phyloP scores from a whole-genome alignment of 1,284 basidiomycete genomes.

The Cryptococcus sp. region DNA sequence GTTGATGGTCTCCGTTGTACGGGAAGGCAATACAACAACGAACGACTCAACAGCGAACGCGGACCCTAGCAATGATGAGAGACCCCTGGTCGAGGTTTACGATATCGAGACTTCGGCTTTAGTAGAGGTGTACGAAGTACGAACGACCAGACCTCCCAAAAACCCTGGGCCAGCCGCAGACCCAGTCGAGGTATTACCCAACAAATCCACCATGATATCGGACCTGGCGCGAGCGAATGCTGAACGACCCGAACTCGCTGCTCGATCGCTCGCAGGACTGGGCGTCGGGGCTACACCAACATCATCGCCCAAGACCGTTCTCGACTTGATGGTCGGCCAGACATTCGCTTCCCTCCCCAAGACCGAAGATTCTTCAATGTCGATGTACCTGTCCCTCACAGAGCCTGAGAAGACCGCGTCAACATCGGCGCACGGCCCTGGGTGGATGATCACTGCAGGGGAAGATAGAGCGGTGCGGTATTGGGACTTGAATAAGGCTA shows the following conservation, averaged over 20 bases:
- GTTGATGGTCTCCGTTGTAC: constrained; percentile 69
- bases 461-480: constrained; percentile 50
- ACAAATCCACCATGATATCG: constrained; percentile 34
- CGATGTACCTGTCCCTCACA: constrained; percentile 19
- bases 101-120: constrained; percentile 52
- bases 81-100: constrained; percentile 46
- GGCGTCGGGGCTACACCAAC: constrained; percentile 5
- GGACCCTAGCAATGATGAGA: constrained; percentile 7
- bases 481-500: constrained; percentile 42
- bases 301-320: constrained; percentile 19
- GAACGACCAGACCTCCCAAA: constrained; percentile 27
- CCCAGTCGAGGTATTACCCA: constrained; percentile 24
- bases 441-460: constrained; percentile 48
- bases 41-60: background rate
- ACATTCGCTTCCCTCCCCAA: constrained; percentile 30
- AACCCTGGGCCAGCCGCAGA: constrained; percentile 6
- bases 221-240: constrained; percentile 25
- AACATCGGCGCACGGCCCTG: constrained; percentile 15
- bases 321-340: constrained; percentile 36
- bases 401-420: constrained; percentile 22
- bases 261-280: no score
- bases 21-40: background rate
- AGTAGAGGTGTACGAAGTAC: constrained; percentile 49
- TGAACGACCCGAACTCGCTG: no score
- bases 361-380: constrained; percentile 16